A percentile compares a stretch with the other conserved stretches of the same genome.
Evolutionary conservation across 2,329 filamentous ascomycete genomes (phyloP).

Genomic region (Aspergillus jensenii): DNA sequence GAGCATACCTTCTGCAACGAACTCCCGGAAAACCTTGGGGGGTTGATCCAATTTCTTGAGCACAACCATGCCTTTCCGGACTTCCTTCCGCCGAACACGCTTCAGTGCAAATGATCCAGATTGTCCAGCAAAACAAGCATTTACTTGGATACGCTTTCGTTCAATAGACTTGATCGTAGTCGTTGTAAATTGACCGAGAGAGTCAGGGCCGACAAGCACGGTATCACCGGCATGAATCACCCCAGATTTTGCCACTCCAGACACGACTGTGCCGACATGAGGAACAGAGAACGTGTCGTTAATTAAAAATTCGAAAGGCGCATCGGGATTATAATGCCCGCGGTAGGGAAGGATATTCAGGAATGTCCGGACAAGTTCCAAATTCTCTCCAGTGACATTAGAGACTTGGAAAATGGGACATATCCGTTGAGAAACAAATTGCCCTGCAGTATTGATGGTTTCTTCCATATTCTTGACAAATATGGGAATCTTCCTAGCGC

Average conservation of each 20-base stretch:
- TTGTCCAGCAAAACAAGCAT: slow-evolving; percentile 85
- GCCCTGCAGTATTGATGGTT: slow-evolving; percentile 90
- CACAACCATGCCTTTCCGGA: slow-evolving; percentile 97
- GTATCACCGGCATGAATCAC: slow-evolving; percentile 88
- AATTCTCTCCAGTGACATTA: slow-evolving; percentile 89
- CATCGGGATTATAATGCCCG: slow-evolving; percentile 84
- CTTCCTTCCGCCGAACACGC: slow-evolving; percentile 83
- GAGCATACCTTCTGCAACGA: slow-evolving; percentile 70
- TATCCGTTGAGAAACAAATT: slow-evolving; percentile 93
- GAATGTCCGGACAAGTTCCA: slow-evolving; percentile 89
- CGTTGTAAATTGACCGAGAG: slow-evolving; percentile 81
- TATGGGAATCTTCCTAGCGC: slow-evolving; percentile 90
- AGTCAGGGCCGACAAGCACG: slow-evolving; percentile 86
- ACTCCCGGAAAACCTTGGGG: slow-evolving; percentile 72
- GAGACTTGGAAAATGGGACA: slow-evolving; percentile 98
- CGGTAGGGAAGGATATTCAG: slow-evolving; percentile 94
- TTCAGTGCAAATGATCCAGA: slow-evolving; percentile 90
- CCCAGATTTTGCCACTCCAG: slow-evolving; percentile 84
- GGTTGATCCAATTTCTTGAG: slow-evolving; percentile 77
- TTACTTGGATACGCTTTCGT: slow-evolving; percentile 85
- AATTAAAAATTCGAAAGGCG: slow-evolving; percentile 89
- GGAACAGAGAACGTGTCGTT: slow-evolving; percentile 99
- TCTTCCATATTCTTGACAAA: slow-evolving; percentile 91
- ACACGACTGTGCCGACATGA: slow-evolving; percentile 94
- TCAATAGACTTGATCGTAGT: slow-evolving; percentile 92